phyloP scores from a whole-genome alignment of 176 grass and related monocot species.

The Olyra latifolia region DNA sequence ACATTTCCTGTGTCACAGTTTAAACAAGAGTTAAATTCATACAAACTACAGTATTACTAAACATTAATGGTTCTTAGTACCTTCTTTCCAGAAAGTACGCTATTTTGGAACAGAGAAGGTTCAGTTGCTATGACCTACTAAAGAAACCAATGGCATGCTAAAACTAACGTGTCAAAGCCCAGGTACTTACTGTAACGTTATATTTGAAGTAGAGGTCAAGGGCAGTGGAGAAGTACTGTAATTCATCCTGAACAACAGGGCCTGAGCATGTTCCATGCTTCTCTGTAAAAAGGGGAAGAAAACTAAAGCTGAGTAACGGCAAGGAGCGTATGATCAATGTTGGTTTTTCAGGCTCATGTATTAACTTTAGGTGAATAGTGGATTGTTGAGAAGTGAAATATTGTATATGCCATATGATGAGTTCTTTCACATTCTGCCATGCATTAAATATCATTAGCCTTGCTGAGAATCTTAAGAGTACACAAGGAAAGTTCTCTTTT shows the following conservation, averaged over 20 bases:
- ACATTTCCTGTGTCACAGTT: not conserved
- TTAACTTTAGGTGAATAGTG: not conserved
- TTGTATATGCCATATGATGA: not conserved
- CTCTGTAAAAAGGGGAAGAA: conserved; percentile 31
- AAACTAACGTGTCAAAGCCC: not conserved
- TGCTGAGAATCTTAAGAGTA: not conserved
- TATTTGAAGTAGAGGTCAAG: conserved; percentile 54
- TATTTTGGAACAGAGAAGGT: not conserved
- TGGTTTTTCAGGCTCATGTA: not conserved
- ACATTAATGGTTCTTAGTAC: not conserved
- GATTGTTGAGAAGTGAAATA: not conserved
- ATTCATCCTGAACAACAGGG: conserved; percentile 46
- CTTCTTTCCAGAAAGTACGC: not conserved
- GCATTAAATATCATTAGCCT: not conserved
- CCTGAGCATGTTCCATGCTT: conserved; percentile 57
- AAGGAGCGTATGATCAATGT: not conserved
- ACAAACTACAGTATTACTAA: not conserved
- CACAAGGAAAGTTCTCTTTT: not conserved
- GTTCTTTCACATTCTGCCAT: not conserved
- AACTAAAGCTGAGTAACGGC: not conserved
- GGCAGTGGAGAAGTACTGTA: conserved; percentile 40
- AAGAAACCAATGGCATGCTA: not conserved
- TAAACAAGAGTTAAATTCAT: not conserved
- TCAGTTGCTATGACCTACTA: not conserved
- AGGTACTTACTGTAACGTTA: conserved; percentile 43